Evolutionary conservation across 208 protist genomes (phyloP), one percentile per base, ranked within the genome.

Genomic region (Tritrichomonas musculus): DNA sequence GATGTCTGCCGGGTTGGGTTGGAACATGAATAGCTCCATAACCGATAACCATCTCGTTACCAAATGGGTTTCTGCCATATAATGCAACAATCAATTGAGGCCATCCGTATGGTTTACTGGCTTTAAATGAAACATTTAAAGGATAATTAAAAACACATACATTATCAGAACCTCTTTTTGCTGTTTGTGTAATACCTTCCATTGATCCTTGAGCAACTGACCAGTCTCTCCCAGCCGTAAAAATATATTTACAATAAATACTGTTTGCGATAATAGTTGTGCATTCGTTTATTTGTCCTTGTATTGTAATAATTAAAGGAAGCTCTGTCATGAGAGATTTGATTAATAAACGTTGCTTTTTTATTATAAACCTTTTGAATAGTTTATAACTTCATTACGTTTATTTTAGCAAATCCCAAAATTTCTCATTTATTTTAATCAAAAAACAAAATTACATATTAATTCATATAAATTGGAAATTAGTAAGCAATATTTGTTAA

Each of bases 1-100:
- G 27, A 39, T 88, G 77, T 5, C 25, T 17, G 53, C 77, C 77
- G 33, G 44, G 47, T 53, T 14, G 20, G 33, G 47, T 57, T 13
- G 77, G 77, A 57, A 88, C 17, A 57, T 88, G 77, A 57, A 57
- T 57, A 0, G 77, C 77, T 55, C 77, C 77, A 57, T 88, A 88
- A 13, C 77, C 77, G 39, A 47, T 47, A 53, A 88, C 47, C 44
- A 88, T 49, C 1, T 53, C 47, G 20, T 30, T 55, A 22, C 77
- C 77, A 57, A 88, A 88, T 22, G 47, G 17, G 17, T 88, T 88
- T 14, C 57, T 25, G 33, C 77, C 77, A 47, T 88, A 88, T 22
- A 88, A 57, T 57, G 77, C 77, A 30, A 88, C 25, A 39, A 88
- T 20, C 20, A 88, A 47, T 88, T 88, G 77, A 36, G 77, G 77